Evolutionary conservation across 176 grass and related monocot genomes (phyloP).

Genomic region (Typha latifolia): DNA sequence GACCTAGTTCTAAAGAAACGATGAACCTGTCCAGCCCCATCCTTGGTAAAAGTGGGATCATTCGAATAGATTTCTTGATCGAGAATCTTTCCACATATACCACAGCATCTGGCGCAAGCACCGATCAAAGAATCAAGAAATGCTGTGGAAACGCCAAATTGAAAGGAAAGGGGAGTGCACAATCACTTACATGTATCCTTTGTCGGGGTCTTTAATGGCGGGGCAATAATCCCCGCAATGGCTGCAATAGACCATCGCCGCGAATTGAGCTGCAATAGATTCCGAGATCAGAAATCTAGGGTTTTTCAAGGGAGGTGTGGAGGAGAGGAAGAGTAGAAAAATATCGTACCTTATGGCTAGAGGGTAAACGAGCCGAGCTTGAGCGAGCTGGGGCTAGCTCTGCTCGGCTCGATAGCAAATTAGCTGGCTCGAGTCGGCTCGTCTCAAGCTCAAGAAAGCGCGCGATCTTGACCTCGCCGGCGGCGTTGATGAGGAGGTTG

Average conservation of each 20-base stretch:
- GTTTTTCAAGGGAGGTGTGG: too few relatives aligned
- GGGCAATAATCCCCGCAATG: conserved; percentile 46
- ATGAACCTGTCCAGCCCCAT: conserved; percentile 35
- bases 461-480: too few relatives aligned
- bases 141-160: conserved; percentile 1
- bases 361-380: too few relatives aligned
- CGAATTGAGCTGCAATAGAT: too few relatives aligned
- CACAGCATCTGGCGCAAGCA: conserved; percentile 44
- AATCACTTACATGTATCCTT: conserved; percentile 39
- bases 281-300: too few relatives aligned
- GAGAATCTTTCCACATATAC: conserved; percentile 56
- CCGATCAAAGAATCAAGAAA: conserved; percentile 3
- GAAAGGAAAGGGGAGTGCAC: neutral
- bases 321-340: too few relatives aligned
- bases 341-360: too few relatives aligned
- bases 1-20: neutral
- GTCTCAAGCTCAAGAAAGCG: too few relatives aligned
- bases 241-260: conserved; percentile 46
- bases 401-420: too few relatives aligned
- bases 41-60: conserved; percentile 40
- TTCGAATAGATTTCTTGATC: conserved; percentile 45
- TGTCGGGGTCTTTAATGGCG: conserved; percentile 42
- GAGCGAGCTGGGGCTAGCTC: too few relatives aligned
- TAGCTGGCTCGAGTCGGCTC: too few relatives aligned
- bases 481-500: too few relatives aligned